phyloP scores from a whole-genome alignment of 78 protist genomes.

The Mantamonas sphyraenae region DNA sequence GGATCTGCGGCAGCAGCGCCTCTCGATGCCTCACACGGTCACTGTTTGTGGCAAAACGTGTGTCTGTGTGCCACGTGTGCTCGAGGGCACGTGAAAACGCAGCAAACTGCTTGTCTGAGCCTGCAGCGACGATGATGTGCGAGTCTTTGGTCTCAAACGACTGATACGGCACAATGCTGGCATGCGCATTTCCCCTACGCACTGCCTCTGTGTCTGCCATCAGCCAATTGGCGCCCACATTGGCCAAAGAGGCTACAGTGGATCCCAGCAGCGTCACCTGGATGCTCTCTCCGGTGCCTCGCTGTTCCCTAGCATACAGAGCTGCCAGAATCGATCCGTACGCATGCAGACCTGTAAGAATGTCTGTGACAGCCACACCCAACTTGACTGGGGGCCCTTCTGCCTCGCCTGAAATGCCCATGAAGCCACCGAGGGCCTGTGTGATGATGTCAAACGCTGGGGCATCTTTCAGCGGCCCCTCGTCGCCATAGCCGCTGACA shows the following conservation, averaged over 20 bases:
- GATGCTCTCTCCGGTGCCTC: neutral
- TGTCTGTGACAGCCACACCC: conserved; percentile 52
- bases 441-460: conserved; percentile 46
- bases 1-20: too few species aligned
- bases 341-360: conserved; percentile 49
- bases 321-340: conserved; percentile 46
- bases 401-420: conserved; percentile 45
- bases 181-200: neutral
- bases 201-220: neutral
- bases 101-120: neutral
- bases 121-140: neutral
- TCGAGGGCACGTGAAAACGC: neutral
- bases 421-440: conserved; percentile 44
- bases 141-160: neutral
- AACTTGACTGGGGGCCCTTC: conserved; percentile 23
- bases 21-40: too few species aligned
- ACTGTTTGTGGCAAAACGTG: too few species aligned
- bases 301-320: conserved; percentile 5
- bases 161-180: neutral
- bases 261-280: neutral
- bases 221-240: neutral
- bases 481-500: conserved; percentile 40
- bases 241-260: neutral
- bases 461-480: conserved; percentile 21
- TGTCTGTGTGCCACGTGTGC: too few species aligned